Percentiles rank a stretch among this genome's conserved stretches.
These are phyloP conservation scores for Zygosaccharomyces sapae DNA, from an alignment of 1,139 yeast genomes.

Conservation along the genomic window DNA sequence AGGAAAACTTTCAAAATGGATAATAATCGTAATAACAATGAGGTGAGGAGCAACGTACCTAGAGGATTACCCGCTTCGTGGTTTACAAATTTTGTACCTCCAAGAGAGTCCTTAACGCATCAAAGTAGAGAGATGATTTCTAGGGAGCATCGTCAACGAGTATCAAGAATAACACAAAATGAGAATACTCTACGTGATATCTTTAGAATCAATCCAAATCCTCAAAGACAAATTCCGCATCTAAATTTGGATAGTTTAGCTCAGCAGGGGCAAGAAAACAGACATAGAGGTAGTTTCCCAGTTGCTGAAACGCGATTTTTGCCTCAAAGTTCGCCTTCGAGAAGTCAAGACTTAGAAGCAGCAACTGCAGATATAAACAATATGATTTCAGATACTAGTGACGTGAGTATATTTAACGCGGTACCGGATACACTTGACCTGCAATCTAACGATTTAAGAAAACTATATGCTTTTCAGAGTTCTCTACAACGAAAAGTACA, in stretches of 20 bases:
- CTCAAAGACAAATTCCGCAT: conserved; percentile 4
- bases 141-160: conserved; percentile 23
- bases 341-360: neutral
- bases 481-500: conserved; percentile 23
- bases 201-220: conserved; percentile 13
- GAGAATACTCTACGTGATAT: conserved; percentile 20
- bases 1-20: conserved; percentile 7
- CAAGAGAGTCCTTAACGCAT: conserved; percentile 15
- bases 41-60: conserved; percentile 10
- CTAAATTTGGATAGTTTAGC: conserved; percentile 3
- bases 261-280: conserved; percentile 5
- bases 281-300: conserved; percentile 4
- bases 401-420: conserved; percentile 10
- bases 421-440: conserved; percentile 15
- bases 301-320: conserved; percentile 1
- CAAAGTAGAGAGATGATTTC: conserved; percentile 19
- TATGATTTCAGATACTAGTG: conserved; percentile 2
- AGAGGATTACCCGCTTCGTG: conserved; percentile 25
- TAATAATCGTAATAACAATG: conserved; percentile 8
- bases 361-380: neutral
- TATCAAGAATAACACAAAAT: conserved; percentile 21
- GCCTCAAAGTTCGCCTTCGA: neutral
- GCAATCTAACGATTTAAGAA: conserved; percentile 18
- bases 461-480: conserved; percentile 21
- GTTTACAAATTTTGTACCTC: conserved; percentile 21